Conservation (phyloP, 1,284 basidiomycete species). For the Anthracocystis setariae region DNA sequence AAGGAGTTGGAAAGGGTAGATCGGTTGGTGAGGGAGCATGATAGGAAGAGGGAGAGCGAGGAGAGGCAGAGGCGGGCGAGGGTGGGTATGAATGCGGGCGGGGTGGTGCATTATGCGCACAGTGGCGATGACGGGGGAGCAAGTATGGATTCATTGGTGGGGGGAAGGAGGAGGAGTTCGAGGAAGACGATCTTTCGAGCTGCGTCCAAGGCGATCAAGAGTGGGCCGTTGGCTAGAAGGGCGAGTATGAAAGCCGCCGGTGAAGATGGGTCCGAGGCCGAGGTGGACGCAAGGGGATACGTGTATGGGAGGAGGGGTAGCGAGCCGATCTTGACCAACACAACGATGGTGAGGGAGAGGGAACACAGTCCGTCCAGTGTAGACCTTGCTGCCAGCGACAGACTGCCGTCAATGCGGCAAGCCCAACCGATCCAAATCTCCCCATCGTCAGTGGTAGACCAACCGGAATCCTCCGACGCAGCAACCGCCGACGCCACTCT, state of each 20-base stretch:
- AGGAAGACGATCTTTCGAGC: conserved; percentile 45
- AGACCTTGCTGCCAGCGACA: background rate
- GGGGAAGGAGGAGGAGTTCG: background rate
- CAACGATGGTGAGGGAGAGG: background rate
- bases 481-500: conserved; percentile 11
- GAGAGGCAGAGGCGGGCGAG: conserved; percentile 29
- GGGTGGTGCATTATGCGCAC: background rate
- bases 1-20: conserved; percentile 49
- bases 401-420: no score
- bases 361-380: background rate
- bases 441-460: background rate
- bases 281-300: no score
- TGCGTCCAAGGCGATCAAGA: conserved; percentile 9
- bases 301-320: conserved; percentile 14
- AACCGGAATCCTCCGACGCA: background rate
- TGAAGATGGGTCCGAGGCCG: background rate
- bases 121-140: background rate
- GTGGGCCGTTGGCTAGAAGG: conserved; percentile 8
- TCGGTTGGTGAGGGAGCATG: conserved; percentile 52
- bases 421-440: no score
- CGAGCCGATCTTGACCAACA: conserved; percentile 6
- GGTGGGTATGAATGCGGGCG: conserved; percentile 20
- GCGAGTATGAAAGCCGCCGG: conserved; percentile 7
- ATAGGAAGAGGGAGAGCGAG: conserved; percentile 42
- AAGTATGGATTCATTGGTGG: conserved; percentile 1